These are phyloP conservation scores for Sporodiniella umbellata DNA, from an alignment of 371 early-diverging fungal genomes.

Conservation along the genomic window DNA sequence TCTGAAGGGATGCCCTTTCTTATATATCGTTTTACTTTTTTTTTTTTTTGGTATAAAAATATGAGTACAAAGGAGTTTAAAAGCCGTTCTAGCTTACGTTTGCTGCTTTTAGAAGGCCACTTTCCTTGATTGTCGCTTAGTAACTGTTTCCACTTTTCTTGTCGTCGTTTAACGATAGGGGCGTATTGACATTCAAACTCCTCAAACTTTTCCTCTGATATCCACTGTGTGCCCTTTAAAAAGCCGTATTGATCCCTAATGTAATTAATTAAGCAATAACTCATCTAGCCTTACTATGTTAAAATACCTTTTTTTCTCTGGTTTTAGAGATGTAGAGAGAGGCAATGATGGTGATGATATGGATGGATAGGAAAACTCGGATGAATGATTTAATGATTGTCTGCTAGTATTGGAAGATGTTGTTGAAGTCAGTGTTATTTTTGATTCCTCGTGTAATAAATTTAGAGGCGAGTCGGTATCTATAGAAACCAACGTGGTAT, in stretches of 20 bases:
- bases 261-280: too few relatives aligned
- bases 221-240: slow-evolving; percentile 58
- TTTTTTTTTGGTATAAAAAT: neutral
- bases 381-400: neutral
- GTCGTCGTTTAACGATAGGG: slow-evolving; percentile 55
- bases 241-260: slow-evolving; percentile 69
- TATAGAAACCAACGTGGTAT: neutral
- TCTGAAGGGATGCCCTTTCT: slow-evolving; percentile 83
- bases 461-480: neutral
- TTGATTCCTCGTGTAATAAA: neutral
- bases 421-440: slow-evolving; percentile 1
- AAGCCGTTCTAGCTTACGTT: slow-evolving; percentile 56
- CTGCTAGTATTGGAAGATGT: neutral
- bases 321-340: slow-evolving; percentile 16
- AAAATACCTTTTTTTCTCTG: slow-evolving; percentile 8
- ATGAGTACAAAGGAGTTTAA: too few relatives aligned
- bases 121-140: slow-evolving; percentile 54
- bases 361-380: slow-evolving; percentile 2
- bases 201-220: slow-evolving; percentile 52
- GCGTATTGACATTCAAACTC: slow-evolving; percentile 58
- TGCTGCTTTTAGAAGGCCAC: slow-evolving; percentile 54
- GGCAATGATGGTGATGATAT: too few relatives aligned
- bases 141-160: slow-evolving; percentile 59
- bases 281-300: too few relatives aligned
- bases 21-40: slow-evolving; percentile 71